Evolutionary conservation across 2,329 filamentous ascomycete genomes (phyloP).

Genomic region (Proliferodiscus dingleyae): DNA sequence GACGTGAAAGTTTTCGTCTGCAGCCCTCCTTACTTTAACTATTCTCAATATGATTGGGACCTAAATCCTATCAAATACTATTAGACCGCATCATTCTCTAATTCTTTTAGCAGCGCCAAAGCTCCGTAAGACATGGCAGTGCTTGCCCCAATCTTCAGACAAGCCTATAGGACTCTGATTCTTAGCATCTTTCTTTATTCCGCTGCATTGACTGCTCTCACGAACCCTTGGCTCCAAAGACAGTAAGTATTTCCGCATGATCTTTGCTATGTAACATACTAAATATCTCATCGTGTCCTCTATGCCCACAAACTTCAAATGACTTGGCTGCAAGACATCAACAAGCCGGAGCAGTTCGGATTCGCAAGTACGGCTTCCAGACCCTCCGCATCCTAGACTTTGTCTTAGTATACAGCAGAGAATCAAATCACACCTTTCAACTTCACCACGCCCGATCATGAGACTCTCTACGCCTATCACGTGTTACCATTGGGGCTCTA

Average conservation of each 20-base stretch:
- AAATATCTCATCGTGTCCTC: conserved; percentile 48
- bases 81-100: background rate
- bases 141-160: conserved; percentile 42
- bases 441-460: conserved; percentile 67
- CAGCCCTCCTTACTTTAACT: background rate
- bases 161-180: conserved; percentile 46
- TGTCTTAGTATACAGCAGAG: conserved; percentile 41
- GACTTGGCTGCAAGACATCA: conserved; percentile 65
- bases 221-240: conserved; percentile 69
- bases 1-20: conserved; percentile 2
- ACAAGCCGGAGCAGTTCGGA: conserved; percentile 76
- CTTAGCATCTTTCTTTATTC: conserved; percentile 61
- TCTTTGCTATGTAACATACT: conserved; percentile 3
- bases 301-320: conserved; percentile 81
- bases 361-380: conserved; percentile 63
- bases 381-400: background rate
- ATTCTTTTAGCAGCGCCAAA: background rate
- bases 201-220: conserved; percentile 58
- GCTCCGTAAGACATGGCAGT: conserved; percentile 19
- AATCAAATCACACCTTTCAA: conserved; percentile 87
- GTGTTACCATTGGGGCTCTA: conserved; percentile 77
- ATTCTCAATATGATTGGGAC: background rate
- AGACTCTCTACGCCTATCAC: conserved; percentile 85
- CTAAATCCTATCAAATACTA: background rate
- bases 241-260: too few species aligned